Percentiles rank a stretch among this genome's conserved stretches.
phyloP scores from a whole-genome alignment of 306 rosid genomes.

The Carpinus fangiana region DNA sequence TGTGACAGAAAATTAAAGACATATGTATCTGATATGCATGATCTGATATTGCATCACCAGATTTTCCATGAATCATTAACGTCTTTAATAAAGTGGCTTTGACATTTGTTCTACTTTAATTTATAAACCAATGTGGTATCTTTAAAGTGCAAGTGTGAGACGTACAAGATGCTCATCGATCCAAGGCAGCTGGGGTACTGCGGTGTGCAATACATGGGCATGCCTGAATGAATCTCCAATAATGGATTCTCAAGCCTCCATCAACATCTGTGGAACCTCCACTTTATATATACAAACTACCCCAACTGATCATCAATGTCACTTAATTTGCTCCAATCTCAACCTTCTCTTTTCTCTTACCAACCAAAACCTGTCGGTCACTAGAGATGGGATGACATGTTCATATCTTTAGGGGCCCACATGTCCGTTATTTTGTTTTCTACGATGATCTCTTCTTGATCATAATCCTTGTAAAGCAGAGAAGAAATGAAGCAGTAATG shows the following conservation, averaged over 20 bases:
- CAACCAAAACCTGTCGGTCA: background rate
- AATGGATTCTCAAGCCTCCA: background rate
- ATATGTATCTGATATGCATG: too few species aligned
- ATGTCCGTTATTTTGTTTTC: background rate
- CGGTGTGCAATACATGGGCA: too few species aligned
- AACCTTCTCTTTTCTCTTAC: background rate
- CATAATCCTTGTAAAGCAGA: background rate
- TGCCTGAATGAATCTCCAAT: background rate
- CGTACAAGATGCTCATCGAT: background rate
- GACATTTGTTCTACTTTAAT: constrained; percentile 1
- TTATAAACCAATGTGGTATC: background rate
- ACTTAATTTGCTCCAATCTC: background rate
- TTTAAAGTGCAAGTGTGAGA: constrained; percentile 5
- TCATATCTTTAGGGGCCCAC: background rate
- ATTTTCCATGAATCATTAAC: background rate
- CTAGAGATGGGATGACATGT: background rate
- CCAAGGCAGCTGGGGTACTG: too few species aligned
- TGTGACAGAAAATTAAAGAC: background rate
- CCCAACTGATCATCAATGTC: background rate
- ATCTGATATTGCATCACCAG: background rate
- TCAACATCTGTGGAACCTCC: background rate
- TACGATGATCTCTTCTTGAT: background rate
- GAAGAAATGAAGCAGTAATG: background rate
- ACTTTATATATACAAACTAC: background rate
- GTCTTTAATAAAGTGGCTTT: constrained; percentile 8